Conservation (phyloP, 2,329 filamentous ascomycete species). For the Fusarium continuum region DNA sequence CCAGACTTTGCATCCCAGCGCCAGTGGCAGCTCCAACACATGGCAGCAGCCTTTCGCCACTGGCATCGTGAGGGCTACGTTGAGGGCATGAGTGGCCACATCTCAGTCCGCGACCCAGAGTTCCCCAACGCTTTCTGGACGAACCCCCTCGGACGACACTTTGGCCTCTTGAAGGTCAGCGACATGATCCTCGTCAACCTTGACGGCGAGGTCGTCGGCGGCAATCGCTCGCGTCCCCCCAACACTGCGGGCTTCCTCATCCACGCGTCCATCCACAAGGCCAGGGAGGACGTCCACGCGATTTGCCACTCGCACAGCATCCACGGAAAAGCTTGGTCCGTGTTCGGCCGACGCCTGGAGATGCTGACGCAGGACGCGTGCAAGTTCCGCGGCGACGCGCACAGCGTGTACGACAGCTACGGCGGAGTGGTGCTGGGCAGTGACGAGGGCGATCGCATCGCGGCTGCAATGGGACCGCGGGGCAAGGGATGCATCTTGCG, state of each 20-base stretch:
- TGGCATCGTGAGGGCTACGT: slow-evolving; percentile 72
- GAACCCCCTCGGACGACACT: slow-evolving; percentile 72
- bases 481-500: slow-evolving; percentile 71
- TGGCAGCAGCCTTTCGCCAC: slow-evolving; percentile 73
- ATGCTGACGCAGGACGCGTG: slow-evolving; percentile 74
- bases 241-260: slow-evolving; percentile 77
- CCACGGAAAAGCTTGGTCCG: slow-evolving; percentile 72
- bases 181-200: slow-evolving; percentile 75
- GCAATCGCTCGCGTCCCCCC: slow-evolving; percentile 66
- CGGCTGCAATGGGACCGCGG: slow-evolving; percentile 64
- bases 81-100: slow-evolving; percentile 75
- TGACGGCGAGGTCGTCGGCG: slow-evolving; percentile 69
- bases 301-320: slow-evolving; percentile 74
- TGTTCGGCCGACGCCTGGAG: slow-evolving; percentile 70
- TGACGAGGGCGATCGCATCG: slow-evolving; percentile 71
- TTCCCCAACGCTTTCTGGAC: slow-evolving; percentile 70
- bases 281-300: slow-evolving; percentile 70
- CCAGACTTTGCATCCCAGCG: slow-evolving; percentile 39
- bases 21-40: slow-evolving; percentile 62
- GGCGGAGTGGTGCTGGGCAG: slow-evolving; percentile 63
- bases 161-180: slow-evolving; percentile 69
- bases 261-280: slow-evolving; percentile 71
- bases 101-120: slow-evolving; percentile 71
- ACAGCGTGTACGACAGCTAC: slow-evolving; percentile 69
- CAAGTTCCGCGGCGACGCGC: slow-evolving; percentile 68